A percentile compares a stretch with the other conserved stretches of the same genome.
These are phyloP conservation scores for Moricandia arvensis DNA, from an alignment of 345 rosid species.

Conservation along the genomic window DNA sequence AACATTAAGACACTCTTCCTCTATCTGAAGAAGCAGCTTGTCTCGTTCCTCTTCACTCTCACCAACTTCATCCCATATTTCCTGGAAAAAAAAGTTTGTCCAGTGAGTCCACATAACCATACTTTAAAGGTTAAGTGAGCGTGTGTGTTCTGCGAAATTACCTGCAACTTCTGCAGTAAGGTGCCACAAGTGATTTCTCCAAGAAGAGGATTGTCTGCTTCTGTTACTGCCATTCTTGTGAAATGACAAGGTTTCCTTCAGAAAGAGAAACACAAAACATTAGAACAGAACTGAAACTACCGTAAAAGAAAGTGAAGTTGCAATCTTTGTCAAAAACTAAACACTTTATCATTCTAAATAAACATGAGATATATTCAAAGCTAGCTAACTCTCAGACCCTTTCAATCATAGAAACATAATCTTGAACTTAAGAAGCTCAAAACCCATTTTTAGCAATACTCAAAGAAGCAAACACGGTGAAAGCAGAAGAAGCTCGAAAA, in stretches of 20 bases:
- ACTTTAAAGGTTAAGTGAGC: neutral
- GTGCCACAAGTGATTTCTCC: slow-evolving; percentile 87
- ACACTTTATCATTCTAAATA: neutral
- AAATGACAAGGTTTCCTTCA: slow-evolving; percentile 37
- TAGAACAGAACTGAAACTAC: neutral
- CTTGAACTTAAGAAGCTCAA: neutral
- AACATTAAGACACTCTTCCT: slow-evolving; percentile 88
- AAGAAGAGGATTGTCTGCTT: slow-evolving; percentile 68
- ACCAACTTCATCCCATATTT: slow-evolving; percentile 99
- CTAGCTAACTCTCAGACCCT: too few species aligned
- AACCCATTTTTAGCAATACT: neutral
- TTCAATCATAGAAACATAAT: too few species aligned
- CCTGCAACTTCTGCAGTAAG: slow-evolving; percentile 86
- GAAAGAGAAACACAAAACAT: slow-evolving; percentile 16
- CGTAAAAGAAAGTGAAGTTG: neutral
- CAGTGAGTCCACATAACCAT: neutral
- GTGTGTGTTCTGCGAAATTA: slow-evolving; percentile 12
- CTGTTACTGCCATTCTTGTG: slow-evolving; percentile 61
- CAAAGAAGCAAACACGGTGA: neutral
- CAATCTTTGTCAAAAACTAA: neutral
- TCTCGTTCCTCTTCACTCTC: slow-evolving; percentile 92
- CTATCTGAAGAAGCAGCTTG: slow-evolving; percentile 90
- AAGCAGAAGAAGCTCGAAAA: slow-evolving; percentile 4
- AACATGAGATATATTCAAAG: too few species aligned
- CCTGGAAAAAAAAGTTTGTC: slow-evolving; percentile 41